These are phyloP conservation scores for Fonsecaea pugnacius DNA, from an alignment of 2,329 filamentous ascomycete genomes.

Conservation along the genomic window DNA sequence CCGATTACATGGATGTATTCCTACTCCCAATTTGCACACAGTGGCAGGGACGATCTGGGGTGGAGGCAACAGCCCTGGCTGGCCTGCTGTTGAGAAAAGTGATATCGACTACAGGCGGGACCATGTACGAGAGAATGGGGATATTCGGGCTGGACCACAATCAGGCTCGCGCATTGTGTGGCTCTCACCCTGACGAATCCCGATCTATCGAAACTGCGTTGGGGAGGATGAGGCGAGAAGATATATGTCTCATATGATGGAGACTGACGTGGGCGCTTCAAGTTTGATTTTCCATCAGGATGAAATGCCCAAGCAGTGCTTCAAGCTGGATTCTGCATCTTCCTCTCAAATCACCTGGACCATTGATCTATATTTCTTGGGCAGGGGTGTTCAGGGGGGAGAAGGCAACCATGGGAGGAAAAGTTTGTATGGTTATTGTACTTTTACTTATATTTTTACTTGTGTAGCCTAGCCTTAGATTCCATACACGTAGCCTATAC, in stretches of 20 bases:
- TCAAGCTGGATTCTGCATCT: background rate
- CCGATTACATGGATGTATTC: constrained; percentile 2
- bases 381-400: background rate
- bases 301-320: background rate
- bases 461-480: too few relatives aligned
- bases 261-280: background rate
- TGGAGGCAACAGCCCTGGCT: background rate
- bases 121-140: constrained; percentile 5
- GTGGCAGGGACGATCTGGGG: constrained; percentile 7
- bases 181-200: background rate
- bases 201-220: background rate
- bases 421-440: background rate
- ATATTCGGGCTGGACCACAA: constrained; percentile 8
- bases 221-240: background rate
- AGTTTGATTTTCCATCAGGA: background rate
- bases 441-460: too few relatives aligned
- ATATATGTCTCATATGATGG: background rate
- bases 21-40: constrained; percentile 7
- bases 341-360: background rate
- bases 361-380: background rate
- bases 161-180: background rate
- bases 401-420: background rate
- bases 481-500: too few relatives aligned
- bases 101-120: background rate
- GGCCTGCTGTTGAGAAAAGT: constrained; percentile 8